Evolutionary conservation across 1,284 basidiomycete genomes (phyloP), one percentile per base, ranked within the genome.

Genomic region (Taiwanofungus camphoratus): DNA sequence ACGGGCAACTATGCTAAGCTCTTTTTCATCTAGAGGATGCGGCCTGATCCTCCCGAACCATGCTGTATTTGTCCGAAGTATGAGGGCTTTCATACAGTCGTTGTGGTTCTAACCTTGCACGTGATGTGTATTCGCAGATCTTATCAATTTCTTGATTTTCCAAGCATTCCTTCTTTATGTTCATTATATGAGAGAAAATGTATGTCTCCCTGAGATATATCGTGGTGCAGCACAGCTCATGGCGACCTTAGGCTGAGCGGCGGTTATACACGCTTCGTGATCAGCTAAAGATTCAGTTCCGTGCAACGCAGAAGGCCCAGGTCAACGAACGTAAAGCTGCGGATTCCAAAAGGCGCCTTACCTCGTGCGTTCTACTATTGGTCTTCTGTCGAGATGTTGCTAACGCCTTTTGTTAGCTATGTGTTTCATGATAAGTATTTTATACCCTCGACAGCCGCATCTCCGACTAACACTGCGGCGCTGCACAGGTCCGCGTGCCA

Each of bases 261-360:
- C 68, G 78, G 36, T 66, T 82, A 47, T 84, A 79, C 55, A 70
- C 70, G 5, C 65, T 85, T 20, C 72, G 81, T 12, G 76, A 80
- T 44, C 79, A 85, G 57, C 77, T 94, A 52, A 91, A 92, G 62
- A 70, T 79, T 5, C 87, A 90, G 56, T 86, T 72, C 52, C 68
- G 78, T 53, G 86, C 84, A 22, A 89, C 87, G 6, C 87, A 91
- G 61, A 83, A 84, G 47, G 90, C 90, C 4, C 88, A 92, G 61
- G 74, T 89, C 41, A 88, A 88, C 59, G 90, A 93, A 59, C 73
- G 84, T 39, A 80, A 80, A 51, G 83, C 88, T 5, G 74, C 82
- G 2, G 87, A 91, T 51, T 87, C 82, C 2, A 87, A 91, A 60
- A 74, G 87, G 38, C 78, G 88, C 11, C 75, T 92, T 34, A 91